Base-by-base conservation (phyloP, 1,284 basidiomycete genomes). In the Apiotrichum porosum region DNA sequence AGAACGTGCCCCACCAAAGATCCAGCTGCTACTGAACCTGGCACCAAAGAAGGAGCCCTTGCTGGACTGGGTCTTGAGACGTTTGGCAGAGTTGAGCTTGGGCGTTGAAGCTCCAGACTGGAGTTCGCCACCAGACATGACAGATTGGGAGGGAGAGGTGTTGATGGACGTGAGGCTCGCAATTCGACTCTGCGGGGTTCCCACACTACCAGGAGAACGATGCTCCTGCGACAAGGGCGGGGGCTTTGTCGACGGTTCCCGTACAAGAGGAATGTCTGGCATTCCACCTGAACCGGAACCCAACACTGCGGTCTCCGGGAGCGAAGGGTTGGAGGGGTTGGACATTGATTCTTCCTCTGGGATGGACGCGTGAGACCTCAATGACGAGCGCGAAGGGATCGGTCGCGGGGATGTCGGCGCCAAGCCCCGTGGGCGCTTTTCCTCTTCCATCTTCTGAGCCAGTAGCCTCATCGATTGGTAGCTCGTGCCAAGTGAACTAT, bases 51-150 rank as follows among this genome's bases (percentile, higher is more conserved):
- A 63, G 1, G 69, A 69, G 17, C 64, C 60, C 42, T 59, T 61
- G 45, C 69, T 72, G 17, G 59, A 44, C 37, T 72, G 62, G 22
- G 46, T 60, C 21, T 64, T 65, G 6, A 73, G 52, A 21, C 56
- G 59, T 42, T 60, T 62, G 15, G 49, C 57, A 0, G 68, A 63
- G 0, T 66, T 65, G 1, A 57, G 34, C 37, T 54, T 60, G 0
- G 69, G 68, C 1, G 69, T 69, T 1, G 68, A 66, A 2, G 62
- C 57, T 3, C 69, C 70, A 1, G 66, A 68, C 3, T 47, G 37
- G 9, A 48, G 32, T 9, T 34, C 41, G 9, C 26, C 46, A 10
- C 38, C 42, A 2, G 53, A 51, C 4, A 32, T 36, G 13, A 55
- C 28, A 2, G 49, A 51, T 3, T 55, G 49, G 1, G 53, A 36